A percentile compares a stretch with the other conserved stretches of the same genome.
These are phyloP conservation scores for Aspergillus brasiliensis DNA, from an alignment of 2,329 filamentous ascomycete species.

Conservation along the genomic window DNA sequence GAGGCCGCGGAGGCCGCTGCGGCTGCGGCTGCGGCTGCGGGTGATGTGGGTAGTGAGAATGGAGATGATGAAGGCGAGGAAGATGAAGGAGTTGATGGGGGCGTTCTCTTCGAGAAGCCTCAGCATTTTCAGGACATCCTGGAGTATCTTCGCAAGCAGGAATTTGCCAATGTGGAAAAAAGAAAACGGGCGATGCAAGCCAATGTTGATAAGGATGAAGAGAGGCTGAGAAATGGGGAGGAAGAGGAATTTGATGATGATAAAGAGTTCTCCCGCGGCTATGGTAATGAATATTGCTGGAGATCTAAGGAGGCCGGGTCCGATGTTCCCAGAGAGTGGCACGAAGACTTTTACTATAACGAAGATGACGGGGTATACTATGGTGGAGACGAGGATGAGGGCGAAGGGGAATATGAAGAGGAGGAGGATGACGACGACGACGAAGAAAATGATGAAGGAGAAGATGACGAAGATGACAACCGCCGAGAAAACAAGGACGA, in stretches of 20 bases:
- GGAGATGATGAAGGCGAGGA: neutral
- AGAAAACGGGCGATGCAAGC: constrained; percentile 1
- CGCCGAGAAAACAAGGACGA: no score
- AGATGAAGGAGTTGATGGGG: neutral
- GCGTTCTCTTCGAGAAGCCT: neutral
- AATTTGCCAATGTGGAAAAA: neutral
- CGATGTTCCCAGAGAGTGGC: neutral
- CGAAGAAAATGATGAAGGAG: neutral
- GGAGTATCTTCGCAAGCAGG: constrained; percentile 1
- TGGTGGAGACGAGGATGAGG: neutral
- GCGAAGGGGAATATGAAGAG: constrained; percentile 4
- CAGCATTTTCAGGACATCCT: neutral
- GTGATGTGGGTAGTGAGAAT: neutral
- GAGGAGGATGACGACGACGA: neutral
- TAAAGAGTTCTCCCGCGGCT: neutral
- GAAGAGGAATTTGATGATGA: neutral
- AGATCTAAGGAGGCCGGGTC: neutral
- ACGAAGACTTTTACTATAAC: neutral
- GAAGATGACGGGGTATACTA: constrained; percentile 1
- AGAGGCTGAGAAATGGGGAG: neutral
- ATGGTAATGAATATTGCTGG: neutral
- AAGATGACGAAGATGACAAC: neutral
- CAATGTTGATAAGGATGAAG: constrained; percentile 9
- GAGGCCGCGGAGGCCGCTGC: neutral
- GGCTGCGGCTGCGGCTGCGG: neutral